phyloP scores from a whole-genome alignment of 768 basidiomycete genomes.

The Russula virescens region DNA sequence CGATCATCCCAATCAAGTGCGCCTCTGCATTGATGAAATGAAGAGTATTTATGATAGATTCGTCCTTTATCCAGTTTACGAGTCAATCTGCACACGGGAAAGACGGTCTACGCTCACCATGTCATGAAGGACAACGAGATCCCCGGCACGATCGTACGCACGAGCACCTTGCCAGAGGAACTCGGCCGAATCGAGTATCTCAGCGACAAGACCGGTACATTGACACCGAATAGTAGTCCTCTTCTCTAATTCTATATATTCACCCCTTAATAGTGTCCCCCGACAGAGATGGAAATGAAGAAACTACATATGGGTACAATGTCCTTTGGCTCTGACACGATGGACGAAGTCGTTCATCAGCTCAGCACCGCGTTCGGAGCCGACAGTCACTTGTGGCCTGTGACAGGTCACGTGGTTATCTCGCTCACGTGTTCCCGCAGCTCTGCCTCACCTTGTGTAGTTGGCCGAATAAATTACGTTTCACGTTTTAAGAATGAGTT shows the following conservation, averaged over 20 bases:
- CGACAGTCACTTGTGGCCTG: constrained; percentile 73
- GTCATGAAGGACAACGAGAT: constrained; percentile 93
- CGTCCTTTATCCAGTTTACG: constrained; percentile 62
- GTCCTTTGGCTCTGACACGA: constrained; percentile 94
- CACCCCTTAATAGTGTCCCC: neutral
- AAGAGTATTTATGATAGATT: neutral
- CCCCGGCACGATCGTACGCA: constrained; percentile 91
- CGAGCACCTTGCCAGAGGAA: constrained; percentile 96
- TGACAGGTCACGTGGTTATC: neutral
- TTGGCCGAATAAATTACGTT: no score
- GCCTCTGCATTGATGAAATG: constrained; percentile 24
- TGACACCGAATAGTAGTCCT: constrained; percentile 88
- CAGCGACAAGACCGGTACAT: constrained; percentile 96
- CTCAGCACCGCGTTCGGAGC: constrained; percentile 78
- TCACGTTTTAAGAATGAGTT: constrained; percentile 95
- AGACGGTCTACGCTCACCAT: constrained; percentile 94
- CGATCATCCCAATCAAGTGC: constrained; percentile 97
- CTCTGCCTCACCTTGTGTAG: constrained; percentile 85
- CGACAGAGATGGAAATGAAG: constrained; percentile 96
- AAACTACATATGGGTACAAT: constrained; percentile 99
- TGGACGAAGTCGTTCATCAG: constrained; percentile 97
- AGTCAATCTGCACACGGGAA: constrained; percentile 99
- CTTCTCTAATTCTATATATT: neutral
- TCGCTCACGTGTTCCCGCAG: constrained; percentile 37
- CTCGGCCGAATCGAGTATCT: constrained; percentile 93